phyloP scores from a whole-genome alignment of 805 yeast species.

The Sugiyamaella floridensis region DNA sequence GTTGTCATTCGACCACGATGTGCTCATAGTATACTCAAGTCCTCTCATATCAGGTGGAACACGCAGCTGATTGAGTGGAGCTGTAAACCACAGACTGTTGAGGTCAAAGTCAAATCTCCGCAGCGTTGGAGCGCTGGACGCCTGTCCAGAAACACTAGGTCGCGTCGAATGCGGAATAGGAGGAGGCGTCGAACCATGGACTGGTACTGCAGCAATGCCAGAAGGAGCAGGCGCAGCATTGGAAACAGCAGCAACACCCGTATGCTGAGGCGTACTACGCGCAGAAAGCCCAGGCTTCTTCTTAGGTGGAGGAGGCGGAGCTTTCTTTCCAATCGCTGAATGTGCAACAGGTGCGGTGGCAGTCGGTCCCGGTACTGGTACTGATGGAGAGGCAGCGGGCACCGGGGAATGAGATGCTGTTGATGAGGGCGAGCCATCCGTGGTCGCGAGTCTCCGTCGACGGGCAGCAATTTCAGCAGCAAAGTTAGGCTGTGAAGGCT shows the following conservation, averaged over 20 bases:
- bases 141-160: constrained; percentile 7
- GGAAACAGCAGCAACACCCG: background rate
- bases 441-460: background rate
- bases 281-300: constrained; percentile 17
- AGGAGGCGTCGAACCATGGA: constrained; percentile 1
- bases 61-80: constrained; percentile 14
- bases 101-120: constrained; percentile 20
- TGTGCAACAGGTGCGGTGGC: constrained; percentile 9
- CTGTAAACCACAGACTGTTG: constrained; percentile 22
- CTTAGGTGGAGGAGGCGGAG: constrained; percentile 23
- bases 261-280: background rate
- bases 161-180: constrained; percentile 6
- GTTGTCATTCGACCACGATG: constrained; percentile 15
- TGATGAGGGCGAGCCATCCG: background rate
- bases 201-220: background rate
- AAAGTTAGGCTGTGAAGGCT: constrained; percentile 23
- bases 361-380: constrained; percentile 6
- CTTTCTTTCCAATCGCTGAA: constrained; percentile 12
- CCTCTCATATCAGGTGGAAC: constrained; percentile 26
- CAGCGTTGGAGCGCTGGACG: constrained; percentile 1
- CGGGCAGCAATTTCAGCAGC: constrained; percentile 30
- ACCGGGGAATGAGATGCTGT: constrained; percentile 12
- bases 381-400: constrained; percentile 7
- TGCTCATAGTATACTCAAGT: constrained; percentile 19
- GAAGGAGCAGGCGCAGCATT: background rate